Base-by-base conservation (phyloP, 345 rosid species). In the Passiflora organensis region DNA sequence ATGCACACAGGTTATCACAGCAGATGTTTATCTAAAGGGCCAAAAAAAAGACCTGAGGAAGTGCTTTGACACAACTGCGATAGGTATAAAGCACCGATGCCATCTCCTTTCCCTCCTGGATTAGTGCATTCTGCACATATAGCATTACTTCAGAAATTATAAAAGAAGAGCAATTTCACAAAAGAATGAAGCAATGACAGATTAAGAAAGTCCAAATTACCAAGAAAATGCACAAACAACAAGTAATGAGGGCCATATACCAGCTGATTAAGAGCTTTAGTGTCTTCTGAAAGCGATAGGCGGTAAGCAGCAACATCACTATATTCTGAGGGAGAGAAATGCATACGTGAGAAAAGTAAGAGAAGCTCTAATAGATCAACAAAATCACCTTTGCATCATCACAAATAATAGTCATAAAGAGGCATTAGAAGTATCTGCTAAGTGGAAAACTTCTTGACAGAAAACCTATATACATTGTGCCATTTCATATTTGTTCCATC, bases 31-130 rank as follows among this genome's bases (percentile, higher is more conserved):
- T 32, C 48, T 32, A 19, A 48, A 55, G 18, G 18, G 28, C 47
- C 23, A n/a, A n/a, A 53, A 56, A 61, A 32, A 20, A 57, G 32
- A 85, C 99, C 99, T 93, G 99, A 75, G 99, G 97, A 53, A 93
- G 83, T 8, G 99, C 99, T 89, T 93, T 93, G 58, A 93, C 97
- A 53, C 99, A 93, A 58, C 96, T 89, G 63, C 99, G 89, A 64
- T 93, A 93, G 1, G 99, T 86, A 66, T 89, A 93, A 60, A 93
- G 95, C 66, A 93, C 86, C 1, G 99, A 93, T 6, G 91, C 74
- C 99, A 89, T 93, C 80, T 90, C 99, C 72, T 80, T 86, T 46
- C 99, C 99, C 73, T 93, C 99, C 65, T 85, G 86, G 69, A 89
- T 61, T 75, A 89, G 97, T 41, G 79, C 68, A 73, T 83, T 85